Evolutionary conservation across 345 rosid species (phyloP).

Genomic region (Salix brachista): DNA sequence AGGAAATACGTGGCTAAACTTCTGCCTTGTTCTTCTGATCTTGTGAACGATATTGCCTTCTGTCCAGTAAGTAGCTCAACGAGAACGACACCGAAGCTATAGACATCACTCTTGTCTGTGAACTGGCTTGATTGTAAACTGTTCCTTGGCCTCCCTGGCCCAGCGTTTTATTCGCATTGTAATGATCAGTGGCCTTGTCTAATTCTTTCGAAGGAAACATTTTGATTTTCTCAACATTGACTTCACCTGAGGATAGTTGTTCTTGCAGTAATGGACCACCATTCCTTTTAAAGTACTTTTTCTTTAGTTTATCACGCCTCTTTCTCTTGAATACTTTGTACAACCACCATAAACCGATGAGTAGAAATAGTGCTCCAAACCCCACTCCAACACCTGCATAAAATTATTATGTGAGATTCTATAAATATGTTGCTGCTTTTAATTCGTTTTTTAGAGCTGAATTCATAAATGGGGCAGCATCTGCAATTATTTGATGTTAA

Average conservation of each 20-base stretch:
- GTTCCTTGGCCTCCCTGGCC: background rate
- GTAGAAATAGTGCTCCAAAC: background rate
- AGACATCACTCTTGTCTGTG: constrained; percentile 3
- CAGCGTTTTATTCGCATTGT: background rate
- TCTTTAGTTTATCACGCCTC: background rate
- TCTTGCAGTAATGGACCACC: background rate
- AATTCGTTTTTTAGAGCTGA: no score
- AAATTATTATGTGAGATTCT: no score
- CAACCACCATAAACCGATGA: background rate
- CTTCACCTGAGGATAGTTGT: background rate
- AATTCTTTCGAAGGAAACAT: no score
- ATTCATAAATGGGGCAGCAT: no score
- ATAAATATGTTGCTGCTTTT: no score
- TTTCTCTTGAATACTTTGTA: background rate
- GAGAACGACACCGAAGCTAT: background rate
- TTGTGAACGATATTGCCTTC: background rate
- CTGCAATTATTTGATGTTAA: no score
- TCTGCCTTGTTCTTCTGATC: background rate
- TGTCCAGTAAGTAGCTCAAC: no score
- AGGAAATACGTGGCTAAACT: background rate
- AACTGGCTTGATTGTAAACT: background rate
- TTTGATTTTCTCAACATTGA: no score
- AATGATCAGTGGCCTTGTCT: background rate
- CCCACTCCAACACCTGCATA: background rate
- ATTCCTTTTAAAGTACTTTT: background rate